Base-by-base conservation (phyloP, 139 green algal species). In the Chlamydomonas applanata region DNA sequence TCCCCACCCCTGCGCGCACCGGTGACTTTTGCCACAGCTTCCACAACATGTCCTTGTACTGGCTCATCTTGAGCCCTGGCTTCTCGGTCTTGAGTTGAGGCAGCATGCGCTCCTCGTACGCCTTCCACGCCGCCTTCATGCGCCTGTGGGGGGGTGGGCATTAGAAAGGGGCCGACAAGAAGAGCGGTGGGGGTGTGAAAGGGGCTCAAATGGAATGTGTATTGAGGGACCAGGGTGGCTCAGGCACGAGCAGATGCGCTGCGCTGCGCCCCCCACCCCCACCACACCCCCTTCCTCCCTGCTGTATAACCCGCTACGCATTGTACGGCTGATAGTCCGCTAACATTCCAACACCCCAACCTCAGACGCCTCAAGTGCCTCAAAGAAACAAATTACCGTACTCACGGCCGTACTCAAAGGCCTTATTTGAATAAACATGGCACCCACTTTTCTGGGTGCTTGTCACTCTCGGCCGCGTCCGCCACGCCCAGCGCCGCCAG, bases 41-140 rank as follows among this genome's bases (percentile, higher is more conserved):
- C 75, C 91, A 94, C 1, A 94, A 72, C 81, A 88, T 85, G 33
- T 89, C 82, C 75, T 85, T 85, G 62, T 92, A 90, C 77, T 93
- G 88, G 2, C 49, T 74, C 76, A 86, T 77, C 80, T 90, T 88
- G 24, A 94, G 82, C 24, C 90, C 89, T 7, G 89, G 89, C 84
- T 94, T 95, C 61, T 94, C 86, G 75, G 86, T 45, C 65, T 86
- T 85, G 33, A 94, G 79, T 17, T 77, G 14, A 22, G 88, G 79
- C 69, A 94, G 70, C 75, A 87, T 77, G 29, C 63, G 63, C 64
- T 86, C 87, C 65, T 92, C 82, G 73, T 86, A 94, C 7, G 74
- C 89, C 63, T 88, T 80, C 75, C 76, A 95, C 0, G 88, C 84
- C 22, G 89, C 87, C 77, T 89, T 90, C 67, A 88, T 80, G n/a